Evolutionary conservation across 257 asterid species (phyloP).

Genomic region (Cruciata laevipes): DNA sequence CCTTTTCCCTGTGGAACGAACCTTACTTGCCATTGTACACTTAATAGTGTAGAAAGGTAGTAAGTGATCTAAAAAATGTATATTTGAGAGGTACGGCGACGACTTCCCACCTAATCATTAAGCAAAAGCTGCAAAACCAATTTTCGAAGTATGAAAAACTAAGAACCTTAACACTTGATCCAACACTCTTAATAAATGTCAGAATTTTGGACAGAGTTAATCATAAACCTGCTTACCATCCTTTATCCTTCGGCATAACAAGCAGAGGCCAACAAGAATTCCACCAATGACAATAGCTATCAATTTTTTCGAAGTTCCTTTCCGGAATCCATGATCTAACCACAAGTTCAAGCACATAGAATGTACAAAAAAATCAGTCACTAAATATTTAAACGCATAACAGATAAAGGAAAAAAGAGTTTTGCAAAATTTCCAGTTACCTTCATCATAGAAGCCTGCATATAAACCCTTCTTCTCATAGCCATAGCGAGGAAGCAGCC

Average conservation of each 20-base stretch:
- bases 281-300: slow-evolving; percentile 55
- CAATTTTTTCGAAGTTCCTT: slow-evolving; percentile 24
- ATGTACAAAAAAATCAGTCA: neutral
- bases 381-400: neutral
- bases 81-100: too few relatives aligned
- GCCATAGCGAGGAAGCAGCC: slow-evolving; percentile 40
- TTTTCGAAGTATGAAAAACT: neutral
- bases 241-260: slow-evolving; percentile 29
- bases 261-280: slow-evolving; percentile 34
- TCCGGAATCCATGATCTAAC: slow-evolving; percentile 16
- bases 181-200: too few relatives aligned
- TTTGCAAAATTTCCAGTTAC: slow-evolving; percentile 16
- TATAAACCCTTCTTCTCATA: slow-evolving; percentile 22
- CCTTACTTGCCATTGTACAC: too few relatives aligned
- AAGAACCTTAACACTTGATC: neutral
- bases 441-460: slow-evolving; percentile 20
- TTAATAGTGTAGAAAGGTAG: too few relatives aligned
- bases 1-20: too few relatives aligned
- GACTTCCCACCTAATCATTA: neutral
- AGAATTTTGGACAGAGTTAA: too few relatives aligned
- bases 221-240: slow-evolving; percentile 64
- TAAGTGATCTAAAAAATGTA: too few relatives aligned
- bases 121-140: neutral
- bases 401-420: neutral
- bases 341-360: neutral